phyloP scores from a whole-genome alignment of 2,329 filamentous ascomycete genomes.

The Xylaria digitata region DNA sequence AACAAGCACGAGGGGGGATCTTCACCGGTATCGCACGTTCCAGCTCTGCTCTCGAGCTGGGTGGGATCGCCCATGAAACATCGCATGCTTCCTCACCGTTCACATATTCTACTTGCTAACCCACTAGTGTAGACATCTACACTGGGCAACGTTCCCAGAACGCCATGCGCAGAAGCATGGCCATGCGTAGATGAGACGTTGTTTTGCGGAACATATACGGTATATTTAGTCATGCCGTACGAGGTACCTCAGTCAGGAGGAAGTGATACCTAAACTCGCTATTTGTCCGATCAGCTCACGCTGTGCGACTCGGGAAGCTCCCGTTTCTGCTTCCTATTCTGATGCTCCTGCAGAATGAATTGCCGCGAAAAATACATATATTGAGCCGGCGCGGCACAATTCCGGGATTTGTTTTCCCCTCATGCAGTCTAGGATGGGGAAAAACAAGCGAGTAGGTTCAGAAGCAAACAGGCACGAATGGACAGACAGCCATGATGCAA shows the following conservation, averaged over 20 bases:
- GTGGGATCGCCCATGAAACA: constrained; percentile 28
- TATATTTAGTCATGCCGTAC: constrained; percentile 12
- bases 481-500: constrained; percentile 11
- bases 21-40: constrained; percentile 10
- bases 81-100: constrained; percentile 1
- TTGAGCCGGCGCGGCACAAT: constrained; percentile 3
- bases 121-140: background rate
- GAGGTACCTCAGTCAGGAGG: constrained; percentile 7
- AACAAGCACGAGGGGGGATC: constrained; percentile 3
- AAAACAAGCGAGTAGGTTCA: constrained; percentile 22
- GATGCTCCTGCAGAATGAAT: background rate
- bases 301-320: constrained; percentile 6
- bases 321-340: background rate
- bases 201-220: constrained; percentile 8
- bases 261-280: constrained; percentile 5
- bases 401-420: background rate
- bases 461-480: background rate
- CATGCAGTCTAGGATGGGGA: constrained; percentile 12
- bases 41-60: constrained; percentile 10
- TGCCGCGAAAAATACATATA: background rate
- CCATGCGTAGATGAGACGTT: constrained; percentile 2
- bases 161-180: constrained; percentile 7
- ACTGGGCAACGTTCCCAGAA: background rate
- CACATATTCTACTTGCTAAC: background rate
- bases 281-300: constrained; percentile 22